Evolutionary conservation across 208 protist genomes (phyloP), one percentile per base, ranked within the genome.

Genomic region (Porcisia deanei): DNA sequence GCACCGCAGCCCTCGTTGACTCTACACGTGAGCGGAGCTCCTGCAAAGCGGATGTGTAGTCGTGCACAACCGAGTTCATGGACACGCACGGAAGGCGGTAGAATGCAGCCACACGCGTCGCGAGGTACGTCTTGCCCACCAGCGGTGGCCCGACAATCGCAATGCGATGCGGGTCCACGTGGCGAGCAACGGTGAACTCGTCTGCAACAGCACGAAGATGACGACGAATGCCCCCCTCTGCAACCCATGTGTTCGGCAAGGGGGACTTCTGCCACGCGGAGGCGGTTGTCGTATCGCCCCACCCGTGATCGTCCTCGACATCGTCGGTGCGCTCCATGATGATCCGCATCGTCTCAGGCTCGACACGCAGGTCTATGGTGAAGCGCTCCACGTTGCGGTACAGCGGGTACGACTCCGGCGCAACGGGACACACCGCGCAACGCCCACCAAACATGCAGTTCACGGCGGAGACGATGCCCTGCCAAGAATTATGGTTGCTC

Each of bases 61-160:
- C 87, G 53, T 83, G 86, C 45, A 97, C 74, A 16, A 82, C 73
- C 1, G 71, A 76, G 52, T 72, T 68, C 41, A 82, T 12, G 34
- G 78, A 77, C 6, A 82, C 73, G 55, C 73, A 77, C 3, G 96
- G 89, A 12, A 99, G 59, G 39, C 90, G 80, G 81, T 98, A 98
- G 73, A 95, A 78, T 25, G 64, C 53, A 2, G 84, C 85, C 5
- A 99, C 73, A 5, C 75, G 78, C n/a, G 34, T 60, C 5, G 92
- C 77, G 12, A 94, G 71, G 66, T 79, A 91, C 6, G 94, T 88
- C 84, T 98, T 98, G 47, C 97, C 97, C 2, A 88, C 83, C 58
- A 92, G 83, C 45, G 97, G 97, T 16, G 96, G 96, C 22, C 97
- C 97, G 9, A 97, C 77, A 5, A 98, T 43, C 10, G 85, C 81